Percentiles rank a stretch among this genome's conserved stretches.
phyloP scores from a whole-genome alignment of 148 eudicot species.

The Dianthus caryophyllus region DNA sequence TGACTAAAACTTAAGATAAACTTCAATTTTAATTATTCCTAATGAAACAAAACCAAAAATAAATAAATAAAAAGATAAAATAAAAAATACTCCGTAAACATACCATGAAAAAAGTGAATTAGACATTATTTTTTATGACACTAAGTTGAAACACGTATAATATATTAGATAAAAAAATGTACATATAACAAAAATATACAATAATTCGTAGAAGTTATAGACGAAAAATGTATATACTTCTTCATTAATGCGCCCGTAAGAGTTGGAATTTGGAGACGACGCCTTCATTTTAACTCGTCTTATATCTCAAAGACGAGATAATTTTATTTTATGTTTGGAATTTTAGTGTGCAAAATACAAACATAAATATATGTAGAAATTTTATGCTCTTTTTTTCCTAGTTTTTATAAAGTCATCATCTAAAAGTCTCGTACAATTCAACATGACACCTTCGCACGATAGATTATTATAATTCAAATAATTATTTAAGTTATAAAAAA shows the following conservation, averaged over 20 bases:
- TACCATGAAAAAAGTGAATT: no score
- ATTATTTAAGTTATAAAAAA: neutral
- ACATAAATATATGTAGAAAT: neutral
- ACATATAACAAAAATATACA: neutral
- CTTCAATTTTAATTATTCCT: no score
- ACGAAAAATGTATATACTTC: neutral
- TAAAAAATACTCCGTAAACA: no score
- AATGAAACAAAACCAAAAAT: no score
- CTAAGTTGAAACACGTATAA: no score
- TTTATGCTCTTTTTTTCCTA: neutral
- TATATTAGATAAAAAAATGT: no score
- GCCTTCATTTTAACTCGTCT: neutral
- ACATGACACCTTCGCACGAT: conserved; percentile 15
- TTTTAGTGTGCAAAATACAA: neutral
- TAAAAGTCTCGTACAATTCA: neutral
- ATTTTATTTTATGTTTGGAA: no score
- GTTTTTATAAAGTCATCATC: neutral
- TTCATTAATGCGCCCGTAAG: conserved; percentile 8
- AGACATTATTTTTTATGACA: no score
- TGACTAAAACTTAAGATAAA: no score
- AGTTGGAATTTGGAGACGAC: neutral
- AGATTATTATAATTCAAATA: no score
- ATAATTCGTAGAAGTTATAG: neutral
- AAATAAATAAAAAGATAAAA: no score
- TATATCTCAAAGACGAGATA: neutral